Percentiles rank a stretch among this genome's conserved stretches.
Conservation (phyloP, 768 basidiomycete species). For the Kwoniella sp. region DNA sequence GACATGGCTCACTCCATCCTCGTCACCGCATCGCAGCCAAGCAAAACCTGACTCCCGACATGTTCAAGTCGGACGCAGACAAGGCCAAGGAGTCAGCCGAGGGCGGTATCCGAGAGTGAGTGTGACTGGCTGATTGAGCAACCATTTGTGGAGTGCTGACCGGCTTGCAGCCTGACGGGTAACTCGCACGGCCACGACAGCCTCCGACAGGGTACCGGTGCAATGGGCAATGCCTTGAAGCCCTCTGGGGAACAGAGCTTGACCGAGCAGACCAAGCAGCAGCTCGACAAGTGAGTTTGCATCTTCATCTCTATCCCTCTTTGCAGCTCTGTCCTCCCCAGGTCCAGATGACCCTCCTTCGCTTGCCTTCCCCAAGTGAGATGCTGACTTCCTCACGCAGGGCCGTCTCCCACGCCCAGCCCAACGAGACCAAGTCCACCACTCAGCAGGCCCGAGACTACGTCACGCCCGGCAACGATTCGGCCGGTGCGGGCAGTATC, state of each 20-base stretch:
- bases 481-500: slow-evolving; percentile 4
- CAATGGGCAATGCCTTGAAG: slow-evolving; percentile 8
- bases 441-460: slow-evolving; percentile 11
- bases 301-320: too few relatives aligned
- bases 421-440: slow-evolving; percentile 15
- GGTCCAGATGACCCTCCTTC: too few relatives aligned
- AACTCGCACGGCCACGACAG: slow-evolving; percentile 13
- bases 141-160: background rate
- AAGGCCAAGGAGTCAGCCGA: slow-evolving; percentile 12
- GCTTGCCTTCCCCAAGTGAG: too few relatives aligned
- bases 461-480: slow-evolving; percentile 19
- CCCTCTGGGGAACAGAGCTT: slow-evolving; percentile 10
- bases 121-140: background rate
- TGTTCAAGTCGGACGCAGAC: slow-evolving; percentile 17
- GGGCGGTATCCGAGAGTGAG: slow-evolving; percentile 13
- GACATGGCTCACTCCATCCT: background rate
- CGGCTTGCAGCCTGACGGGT: slow-evolving; percentile 8
- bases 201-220: slow-evolving; percentile 3
- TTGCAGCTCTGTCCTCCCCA: too few relatives aligned
- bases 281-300: slow-evolving; percentile 18
- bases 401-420: slow-evolving; percentile 14
- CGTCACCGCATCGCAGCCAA: background rate
- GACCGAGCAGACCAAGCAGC: slow-evolving; percentile 10
- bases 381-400: too few relatives aligned
- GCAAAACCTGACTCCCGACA: slow-evolving; percentile 17